Base-by-base conservation (phyloP, 2,329 filamentous ascomycete genomes). In the Diaporthe helianthi region DNA sequence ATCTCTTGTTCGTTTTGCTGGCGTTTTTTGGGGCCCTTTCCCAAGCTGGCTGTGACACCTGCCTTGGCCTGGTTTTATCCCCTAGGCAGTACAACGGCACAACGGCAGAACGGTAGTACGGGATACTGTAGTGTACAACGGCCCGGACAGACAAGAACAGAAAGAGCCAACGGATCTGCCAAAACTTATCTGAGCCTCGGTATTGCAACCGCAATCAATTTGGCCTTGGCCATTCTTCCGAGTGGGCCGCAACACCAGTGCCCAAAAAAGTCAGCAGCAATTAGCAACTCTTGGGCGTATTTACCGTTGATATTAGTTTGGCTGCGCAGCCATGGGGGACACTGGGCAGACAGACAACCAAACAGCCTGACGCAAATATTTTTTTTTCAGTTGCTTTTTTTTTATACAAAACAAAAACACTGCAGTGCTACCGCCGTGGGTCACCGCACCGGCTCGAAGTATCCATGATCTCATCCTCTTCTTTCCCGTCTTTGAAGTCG, bases 401-500 rank as follows among this genome's bases (percentile, higher is more conserved):
- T n/a, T n/a, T n/a, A n/a, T n/a, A n/a, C n/a, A n/a, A n/a, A n/a
- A n/a, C n/a, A n/a, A n/a, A n/a, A 36, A 47, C 29, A 61, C 47
- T 61, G 41, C 41, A 61, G 58, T 63, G 36, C 44, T 49, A n/a
- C n/a, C n/a, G 41, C n/a, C 53, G 1, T 49, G 58, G 52, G 60
- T 22, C 53, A 67, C 61, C 41, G 36, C 17, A 17, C 52, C 51
- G 46, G 46, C 31, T 54, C 24, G 19, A 68, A 49, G 55, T 61
- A 49, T 47, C 46, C 63, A 47, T 63, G 58, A 63, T 63, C 58
- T 63, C 58, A 63, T 63, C n/a, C 58, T 49, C 7, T 49, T 49
- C 29, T 12, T 13, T 47, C 19, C 58, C 55, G 55, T 36, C 41
- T 1, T 9, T 1, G 10, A 12, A 41, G 58, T 38, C 44, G 44